These are phyloP conservation scores for Amauroascus niger DNA, from an alignment of 2,329 filamentous ascomycete genomes.

Conservation along the genomic window DNA sequence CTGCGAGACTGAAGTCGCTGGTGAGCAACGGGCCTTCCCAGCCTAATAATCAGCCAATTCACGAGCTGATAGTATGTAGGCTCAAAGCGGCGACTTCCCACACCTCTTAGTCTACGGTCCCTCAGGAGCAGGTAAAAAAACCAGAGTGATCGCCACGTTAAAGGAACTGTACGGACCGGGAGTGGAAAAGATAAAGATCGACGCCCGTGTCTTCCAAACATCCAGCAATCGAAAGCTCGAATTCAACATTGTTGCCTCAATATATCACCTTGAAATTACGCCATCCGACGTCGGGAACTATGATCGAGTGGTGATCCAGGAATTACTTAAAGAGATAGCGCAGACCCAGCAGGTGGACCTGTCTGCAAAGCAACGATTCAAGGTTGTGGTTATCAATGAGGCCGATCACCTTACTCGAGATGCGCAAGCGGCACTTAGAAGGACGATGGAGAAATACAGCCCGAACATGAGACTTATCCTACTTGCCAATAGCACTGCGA, in stretches of 20 bases:
- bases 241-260: slow-evolving; percentile 95
- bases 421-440: slow-evolving; percentile 84
- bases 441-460: slow-evolving; percentile 99
- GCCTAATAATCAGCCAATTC: not conserved
- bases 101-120: slow-evolving; percentile 96
- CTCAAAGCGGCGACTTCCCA: slow-evolving; percentile 93
- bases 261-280: slow-evolving; percentile 97
- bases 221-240: slow-evolving; percentile 93
- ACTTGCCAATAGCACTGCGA: slow-evolving; percentile 89
- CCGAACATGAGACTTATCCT: slow-evolving; percentile 87
- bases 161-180: slow-evolving; percentile 92
- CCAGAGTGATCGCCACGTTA: slow-evolving; percentile 84
- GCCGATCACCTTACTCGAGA: slow-evolving; percentile 89
- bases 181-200: slow-evolving; percentile 99
- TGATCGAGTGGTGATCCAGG: slow-evolving; percentile 90
- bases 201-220: slow-evolving; percentile 92
- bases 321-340: slow-evolving; percentile 91
- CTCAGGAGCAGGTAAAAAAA: slow-evolving; percentile 95
- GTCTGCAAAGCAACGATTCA: slow-evolving; percentile 82
- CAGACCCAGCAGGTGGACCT: slow-evolving; percentile 99
- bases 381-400: slow-evolving; percentile 98
- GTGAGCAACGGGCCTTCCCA: slow-evolving; percentile 44
- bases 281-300: slow-evolving; percentile 95
- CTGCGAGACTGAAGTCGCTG: slow-evolving; percentile 72
- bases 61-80: slow-evolving; percentile 43